phyloP scores from a whole-genome alignment of 2,329 filamentous ascomycete species.

The Blastomyces parvus region DNA sequence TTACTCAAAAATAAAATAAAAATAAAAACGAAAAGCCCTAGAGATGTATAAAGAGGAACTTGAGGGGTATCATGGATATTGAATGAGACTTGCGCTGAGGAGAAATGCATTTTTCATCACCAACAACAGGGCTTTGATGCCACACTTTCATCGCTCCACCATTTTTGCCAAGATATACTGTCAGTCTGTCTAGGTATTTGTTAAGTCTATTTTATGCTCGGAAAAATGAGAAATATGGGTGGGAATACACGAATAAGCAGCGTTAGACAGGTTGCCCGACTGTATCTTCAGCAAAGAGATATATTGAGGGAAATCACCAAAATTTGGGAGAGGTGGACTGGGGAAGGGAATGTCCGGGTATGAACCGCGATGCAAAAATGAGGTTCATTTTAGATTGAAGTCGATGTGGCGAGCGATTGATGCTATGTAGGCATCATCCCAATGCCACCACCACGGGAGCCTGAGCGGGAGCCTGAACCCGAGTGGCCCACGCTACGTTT shows the following conservation, averaged over 20 bases:
- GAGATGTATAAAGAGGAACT: neutral
- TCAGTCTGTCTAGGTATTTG: neutral
- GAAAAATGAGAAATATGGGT: neutral
- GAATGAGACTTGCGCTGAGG: neutral
- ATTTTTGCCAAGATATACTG: neutral
- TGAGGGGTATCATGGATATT: neutral
- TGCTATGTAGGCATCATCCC: slow-evolving; percentile 29
- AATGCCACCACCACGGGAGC: slow-evolving; percentile 24
- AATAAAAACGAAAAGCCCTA: neutral
- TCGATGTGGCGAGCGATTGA: neutral
- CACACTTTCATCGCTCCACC: neutral
- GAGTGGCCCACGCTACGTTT: slow-evolving; percentile 11
- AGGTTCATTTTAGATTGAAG: neutral
- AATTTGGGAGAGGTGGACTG: neutral
- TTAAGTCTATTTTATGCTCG: neutral
- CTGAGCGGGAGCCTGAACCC: slow-evolving; percentile 2
- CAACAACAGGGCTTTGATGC: neutral
- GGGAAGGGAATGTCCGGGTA: neutral
- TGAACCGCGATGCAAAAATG: neutral
- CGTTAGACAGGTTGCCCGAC: too few species aligned
- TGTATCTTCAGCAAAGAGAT: neutral
- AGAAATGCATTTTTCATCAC: neutral
- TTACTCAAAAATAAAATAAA: neutral
- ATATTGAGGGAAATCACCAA: neutral
- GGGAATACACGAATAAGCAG: neutral